phyloP scores from a whole-genome alignment of 73 alveolate species.

The Paramecium sexaurelia region DNA sequence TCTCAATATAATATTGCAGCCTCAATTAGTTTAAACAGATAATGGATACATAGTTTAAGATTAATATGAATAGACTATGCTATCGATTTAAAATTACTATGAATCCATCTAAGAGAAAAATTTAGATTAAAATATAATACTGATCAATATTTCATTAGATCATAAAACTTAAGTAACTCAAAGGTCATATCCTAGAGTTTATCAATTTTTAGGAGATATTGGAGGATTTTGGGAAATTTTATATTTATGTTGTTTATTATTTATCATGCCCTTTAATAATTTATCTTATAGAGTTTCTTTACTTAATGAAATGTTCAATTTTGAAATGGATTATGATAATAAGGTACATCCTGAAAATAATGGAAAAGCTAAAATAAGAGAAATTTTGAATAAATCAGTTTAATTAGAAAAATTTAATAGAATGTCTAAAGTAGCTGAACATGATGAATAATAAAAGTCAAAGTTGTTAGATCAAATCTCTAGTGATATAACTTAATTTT shows the following conservation, averaged over 20 bases:
- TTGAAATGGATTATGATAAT: neutral
- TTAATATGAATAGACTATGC: neutral
- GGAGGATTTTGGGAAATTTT: conserved; percentile 22
- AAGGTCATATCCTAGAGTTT: conserved; percentile 2
- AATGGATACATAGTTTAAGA: neutral
- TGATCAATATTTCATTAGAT: neutral
- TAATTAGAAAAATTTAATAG: conserved; percentile 37
- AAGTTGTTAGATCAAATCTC: neutral
- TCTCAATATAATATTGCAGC: neutral
- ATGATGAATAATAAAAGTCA: neutral
- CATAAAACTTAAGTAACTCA: neutral
- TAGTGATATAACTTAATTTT: conserved; percentile 11
- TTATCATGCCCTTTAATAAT: conserved; percentile 28
- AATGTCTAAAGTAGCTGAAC: conserved; percentile 6
- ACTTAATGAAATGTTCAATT: conserved; percentile 6
- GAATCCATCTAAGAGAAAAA: neutral
- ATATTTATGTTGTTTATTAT: neutral
- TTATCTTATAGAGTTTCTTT: conserved; percentile 15
- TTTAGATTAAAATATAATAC: neutral
- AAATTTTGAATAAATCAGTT: neutral
- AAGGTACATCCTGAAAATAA: neutral
- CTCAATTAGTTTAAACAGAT: neutral
- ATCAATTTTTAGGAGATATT: neutral
- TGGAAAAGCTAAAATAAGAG: neutral
- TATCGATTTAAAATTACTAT: neutral